Conservation (phyloP, 257 asterid species). For the Nicotiana attenuata region DNA sequence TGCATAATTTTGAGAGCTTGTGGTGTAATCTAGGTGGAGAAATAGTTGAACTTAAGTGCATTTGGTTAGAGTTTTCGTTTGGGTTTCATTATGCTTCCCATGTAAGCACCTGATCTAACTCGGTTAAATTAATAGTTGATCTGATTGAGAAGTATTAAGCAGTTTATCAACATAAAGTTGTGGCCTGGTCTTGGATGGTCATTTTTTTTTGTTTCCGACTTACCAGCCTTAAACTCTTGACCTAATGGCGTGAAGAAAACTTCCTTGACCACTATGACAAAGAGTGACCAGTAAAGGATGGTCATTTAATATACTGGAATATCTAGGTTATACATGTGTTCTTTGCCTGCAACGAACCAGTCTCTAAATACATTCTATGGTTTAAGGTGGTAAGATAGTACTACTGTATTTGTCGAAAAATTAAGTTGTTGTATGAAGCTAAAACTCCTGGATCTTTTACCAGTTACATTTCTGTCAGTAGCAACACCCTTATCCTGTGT, state of each 20-base stretch:
- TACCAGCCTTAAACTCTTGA: no score
- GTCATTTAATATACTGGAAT: background rate
- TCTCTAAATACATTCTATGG: background rate
- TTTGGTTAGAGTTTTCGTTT: background rate
- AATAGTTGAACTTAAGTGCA: background rate
- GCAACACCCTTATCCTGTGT: background rate
- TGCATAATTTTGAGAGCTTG: background rate
- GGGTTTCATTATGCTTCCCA: background rate
- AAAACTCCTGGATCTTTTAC: background rate
- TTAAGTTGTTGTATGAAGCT: background rate
- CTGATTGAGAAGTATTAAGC: background rate
- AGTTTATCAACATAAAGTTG: background rate
- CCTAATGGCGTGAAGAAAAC: no score
- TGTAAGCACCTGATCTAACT: background rate
- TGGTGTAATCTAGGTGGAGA: background rate
- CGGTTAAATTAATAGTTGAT: background rate
- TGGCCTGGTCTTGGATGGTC: background rate
- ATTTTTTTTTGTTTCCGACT: no score
- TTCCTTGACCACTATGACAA: no score
- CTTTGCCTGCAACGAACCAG: background rate
- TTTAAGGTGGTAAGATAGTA: background rate
- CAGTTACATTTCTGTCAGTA: background rate
- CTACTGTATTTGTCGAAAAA: background rate
- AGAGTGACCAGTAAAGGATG: no score
- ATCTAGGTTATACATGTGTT: background rate